These are phyloP conservation scores for Adenanthera pavonina DNA, from an alignment of 306 rosid genomes.

Conservation along the genomic window DNA sequence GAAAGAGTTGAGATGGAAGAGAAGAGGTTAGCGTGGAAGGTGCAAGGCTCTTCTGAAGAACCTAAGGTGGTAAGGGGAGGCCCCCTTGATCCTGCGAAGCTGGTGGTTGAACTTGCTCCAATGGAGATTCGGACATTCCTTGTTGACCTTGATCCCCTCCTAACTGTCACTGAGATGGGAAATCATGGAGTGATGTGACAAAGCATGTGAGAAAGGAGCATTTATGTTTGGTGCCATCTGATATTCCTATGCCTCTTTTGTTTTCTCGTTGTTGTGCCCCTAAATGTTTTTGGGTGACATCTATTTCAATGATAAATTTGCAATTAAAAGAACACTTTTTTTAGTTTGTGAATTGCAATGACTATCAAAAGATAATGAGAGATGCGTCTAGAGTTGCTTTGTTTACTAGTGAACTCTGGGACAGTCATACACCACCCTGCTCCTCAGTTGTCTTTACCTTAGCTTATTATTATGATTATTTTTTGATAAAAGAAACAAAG, in stretches of 20 bases:
- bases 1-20: conserved; percentile 83
- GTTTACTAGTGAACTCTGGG: not conserved
- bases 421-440: not conserved
- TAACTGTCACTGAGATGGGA: conserved; percentile 36
- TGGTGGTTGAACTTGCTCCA: conserved; percentile 80
- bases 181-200: conserved; percentile 37
- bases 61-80: conserved; percentile 71
- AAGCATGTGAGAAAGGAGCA: conserved; percentile 18
- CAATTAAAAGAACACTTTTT: conserved; percentile 11
- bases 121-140: conserved; percentile 87
- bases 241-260: not conserved
- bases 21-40: conserved; percentile 69
- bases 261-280: conserved; percentile 14
- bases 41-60: conserved; percentile 63
- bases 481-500: not conserved
- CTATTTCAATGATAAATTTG: not conserved
- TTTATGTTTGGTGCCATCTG: conserved; percentile 2
- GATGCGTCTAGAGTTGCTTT: not conserved
- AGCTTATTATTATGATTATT: not conserved
- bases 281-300: conserved; percentile 24
- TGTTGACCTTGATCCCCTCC: conserved; percentile 43
- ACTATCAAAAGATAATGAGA: not conserved
- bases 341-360: conserved; percentile 3
- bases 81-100: conserved; percentile 64
- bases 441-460: not conserved